Base-by-base conservation (phyloP, 2,329 filamentous ascomycete species). In the Penicillium sp. region DNA sequence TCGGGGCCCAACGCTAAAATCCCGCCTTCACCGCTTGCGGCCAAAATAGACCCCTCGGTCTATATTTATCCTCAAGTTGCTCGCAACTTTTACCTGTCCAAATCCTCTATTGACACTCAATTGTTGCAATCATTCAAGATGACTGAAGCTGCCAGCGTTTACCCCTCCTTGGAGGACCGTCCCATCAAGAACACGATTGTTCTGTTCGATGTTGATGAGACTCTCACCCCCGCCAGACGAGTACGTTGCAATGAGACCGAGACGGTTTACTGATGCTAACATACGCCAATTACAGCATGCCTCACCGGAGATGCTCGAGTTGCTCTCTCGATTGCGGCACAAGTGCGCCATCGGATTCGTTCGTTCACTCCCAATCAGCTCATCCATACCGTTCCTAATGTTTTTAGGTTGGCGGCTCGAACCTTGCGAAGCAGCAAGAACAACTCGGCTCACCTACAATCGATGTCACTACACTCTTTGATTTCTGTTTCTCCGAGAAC, bases 401-500 rank as follows among this genome's bases (percentile, higher is more conserved):
- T 29, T 18, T 50, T 22, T 45, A 75, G 73, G 72, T 97, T 54
- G 93, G 93, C 65, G 93, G 93, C 69, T 93, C 88, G 63, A 87
- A 97, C 78, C 82, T 95, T 55, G 76, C 72, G 69, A 97, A 99
- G 78, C 93, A 97, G 75, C 89, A 97, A 74, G 93, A 97, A 74
- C 92, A 97, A 76, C 82, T 97, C 54, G 90, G 90, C 69, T 80
- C 82, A 3, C 70, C 80, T 22, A 75, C 80, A 50, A 79, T 86
- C 60, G 70, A 77, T 61, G 92, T 97, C 54, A 90, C 84, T 44
- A 78, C 82, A 54, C 84, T 97, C 64, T 99, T 99, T 78, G 93
- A 99, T 78, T 99, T 89, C 77, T 93, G 87, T 81, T 99, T 99
- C 77, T 79, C 90, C 51, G 93, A 99, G 77, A 99, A 99, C 75